Evolutionary conservation across 306 rosid genomes (phyloP).

Genomic region (Neltuma alba): DNA sequence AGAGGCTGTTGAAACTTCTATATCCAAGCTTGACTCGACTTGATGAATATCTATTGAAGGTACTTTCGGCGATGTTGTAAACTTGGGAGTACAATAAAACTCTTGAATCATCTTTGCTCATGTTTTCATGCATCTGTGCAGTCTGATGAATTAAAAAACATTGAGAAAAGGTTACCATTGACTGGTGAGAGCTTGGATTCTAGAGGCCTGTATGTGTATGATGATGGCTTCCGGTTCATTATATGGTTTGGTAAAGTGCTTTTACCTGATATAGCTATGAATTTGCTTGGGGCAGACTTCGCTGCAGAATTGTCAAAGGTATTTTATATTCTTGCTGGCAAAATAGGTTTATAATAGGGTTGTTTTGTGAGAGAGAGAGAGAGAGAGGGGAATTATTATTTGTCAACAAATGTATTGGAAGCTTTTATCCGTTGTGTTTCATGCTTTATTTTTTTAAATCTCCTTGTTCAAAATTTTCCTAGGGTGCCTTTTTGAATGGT

Average conservation of each 20-base stretch:
- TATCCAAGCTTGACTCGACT: conserved; percentile 85
- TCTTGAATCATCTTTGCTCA: conserved; percentile 37
- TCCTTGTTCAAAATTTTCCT: conserved; percentile 1
- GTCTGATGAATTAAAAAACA: conserved; percentile 55
- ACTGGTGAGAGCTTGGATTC: conserved; percentile 84
- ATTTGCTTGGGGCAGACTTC: conserved; percentile 84
- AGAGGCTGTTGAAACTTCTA: conserved; percentile 77
- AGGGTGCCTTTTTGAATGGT: conserved; percentile 18
- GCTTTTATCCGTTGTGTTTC: not conserved
- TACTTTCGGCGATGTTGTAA: conserved; percentile 38
- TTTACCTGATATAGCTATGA: conserved; percentile 91
- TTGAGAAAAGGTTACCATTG: conserved; percentile 79
- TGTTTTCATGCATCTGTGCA: conserved; percentile 57
- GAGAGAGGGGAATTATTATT: not conserved
- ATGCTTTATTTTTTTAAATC: not conserved
- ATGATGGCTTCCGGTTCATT: conserved; percentile 84
- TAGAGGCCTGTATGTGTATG: conserved; percentile 81
- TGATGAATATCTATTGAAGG: conserved; percentile 85
- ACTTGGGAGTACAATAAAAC: not conserved
- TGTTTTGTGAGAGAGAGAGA: conserved; percentile 18
- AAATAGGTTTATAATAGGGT: conserved; percentile 26
- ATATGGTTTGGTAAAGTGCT: conserved; percentile 93
- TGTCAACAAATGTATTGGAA: not conserved
- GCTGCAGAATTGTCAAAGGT: conserved; percentile 98
- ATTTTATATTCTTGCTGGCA: conserved; percentile 30